Evolutionary conservation across 306 rosid species (phyloP), one percentile per base, ranked within the genome.

Genomic region (Inga leiocalycina): DNA sequence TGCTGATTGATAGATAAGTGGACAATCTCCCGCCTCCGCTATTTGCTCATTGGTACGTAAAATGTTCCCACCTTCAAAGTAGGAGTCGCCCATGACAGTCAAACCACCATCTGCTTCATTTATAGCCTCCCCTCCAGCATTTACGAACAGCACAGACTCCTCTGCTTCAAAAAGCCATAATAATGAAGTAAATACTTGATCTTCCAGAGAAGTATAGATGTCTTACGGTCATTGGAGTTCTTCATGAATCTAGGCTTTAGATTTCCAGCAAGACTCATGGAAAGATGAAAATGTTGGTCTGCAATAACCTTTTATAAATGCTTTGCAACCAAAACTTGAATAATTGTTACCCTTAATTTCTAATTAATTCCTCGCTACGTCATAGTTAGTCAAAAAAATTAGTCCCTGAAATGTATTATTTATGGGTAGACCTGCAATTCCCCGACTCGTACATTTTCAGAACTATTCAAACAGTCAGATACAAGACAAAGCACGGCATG

Each of bases 101-200:
- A 88, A 37, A 68, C 91, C 87, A 39, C 85, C 89, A 77, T 89
- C 92, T 79, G 83, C 86, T 78, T 86, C 94, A 84, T 61, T 75
- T 20, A 81, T 67, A 57, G 81, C 92, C 79, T 92, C 97, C 77
- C 91, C 93, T 79, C 98, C 98, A 27, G 97, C 93, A 75, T 94
- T 92, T 70, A 94, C 89, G 83, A 94, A 92, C 92, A 94, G 82
- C 80, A 91, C 85, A 79, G 75, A 89, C 70, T 89, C 94, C 24
- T 84, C 98, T 94, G 92, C 84, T 88, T 84, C 86, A 76, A 80
- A 66, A 70, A 48, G 41, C 70, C 69, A 76, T 35, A 48, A 49
- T 17, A 71, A 35, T 79, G 66, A 74, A 71, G 65, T 79, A 61
- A 76, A 67, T 54, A 75, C 64, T 83, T 78, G 51, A 82, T 78